Evolutionary conservation across 1,284 basidiomycete genomes (phyloP).

Genomic region (Ustilago xerochloae): DNA sequence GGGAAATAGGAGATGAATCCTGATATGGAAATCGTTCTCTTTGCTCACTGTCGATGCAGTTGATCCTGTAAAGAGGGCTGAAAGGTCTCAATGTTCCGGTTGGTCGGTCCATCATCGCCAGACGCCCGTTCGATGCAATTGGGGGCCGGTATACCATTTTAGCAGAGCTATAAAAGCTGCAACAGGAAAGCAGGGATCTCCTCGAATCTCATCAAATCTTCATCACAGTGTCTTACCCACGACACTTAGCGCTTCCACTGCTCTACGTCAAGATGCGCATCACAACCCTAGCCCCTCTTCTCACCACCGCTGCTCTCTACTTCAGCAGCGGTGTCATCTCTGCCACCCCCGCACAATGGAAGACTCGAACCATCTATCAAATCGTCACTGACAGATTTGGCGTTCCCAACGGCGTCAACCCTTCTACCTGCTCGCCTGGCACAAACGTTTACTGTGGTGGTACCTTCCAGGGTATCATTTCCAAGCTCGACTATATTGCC

Average conservation of each 20-base stretch:
- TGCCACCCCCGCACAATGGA: slow-evolving; percentile 14
- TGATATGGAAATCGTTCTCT: slow-evolving; percentile 1
- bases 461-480: slow-evolving; percentile 79
- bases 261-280: slow-evolving; percentile 6
- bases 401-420: slow-evolving; percentile 60
- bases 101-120: no score
- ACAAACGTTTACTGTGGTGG: slow-evolving; percentile 79
- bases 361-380: slow-evolving; percentile 68
- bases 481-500: slow-evolving; percentile 82
- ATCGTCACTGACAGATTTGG: slow-evolving; percentile 82
- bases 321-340: not conserved
- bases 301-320: slow-evolving; percentile 3
- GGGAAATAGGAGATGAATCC: not conserved
- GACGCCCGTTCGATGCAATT: no score
- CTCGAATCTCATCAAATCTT: no score
- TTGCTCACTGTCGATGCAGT: not conserved
- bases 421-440: slow-evolving; percentile 71
- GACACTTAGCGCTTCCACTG: not conserved
- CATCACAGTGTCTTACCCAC: not conserved
- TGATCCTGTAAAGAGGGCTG: no score
- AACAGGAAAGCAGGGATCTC: no score
- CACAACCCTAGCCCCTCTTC: not conserved
- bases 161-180: no score
- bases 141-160: no score
- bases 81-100: no score